Evolutionary conservation across 768 basidiomycete genomes (phyloP), one percentile per base, ranked within the genome.

Genomic region (Suillus cothurnatus): DNA sequence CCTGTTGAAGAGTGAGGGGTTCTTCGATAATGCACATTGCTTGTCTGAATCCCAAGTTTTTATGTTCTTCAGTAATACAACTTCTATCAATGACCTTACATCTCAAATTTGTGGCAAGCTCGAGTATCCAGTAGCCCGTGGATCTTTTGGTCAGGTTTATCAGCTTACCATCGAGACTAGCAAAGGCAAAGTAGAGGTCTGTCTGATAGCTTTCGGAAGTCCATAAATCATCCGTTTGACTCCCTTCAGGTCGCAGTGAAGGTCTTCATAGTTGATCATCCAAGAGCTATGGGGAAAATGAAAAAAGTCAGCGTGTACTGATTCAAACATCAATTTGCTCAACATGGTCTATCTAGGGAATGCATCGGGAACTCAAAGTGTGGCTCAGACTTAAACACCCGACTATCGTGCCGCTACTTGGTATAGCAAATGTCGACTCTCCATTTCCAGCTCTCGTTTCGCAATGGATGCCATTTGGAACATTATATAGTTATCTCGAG

Each of bases 331-430:
- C 15, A 50, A 9, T 53, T 32, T 9, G 8, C 19, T 53, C 1
- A 53, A 26, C 39, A 26, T 53, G 15, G 26, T 28, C 23, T 50
- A 28, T 43, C 4, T 50, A 72, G 71, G 7, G 43, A 38, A 49
- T 72, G 21, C 50, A 50, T 34, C 69, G 69, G 14, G 71, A 72
- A 61, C 60, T 73, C 28, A 55, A 57, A 23, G 71, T 71, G 23
- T 72, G 72, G 72, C 61, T 61, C 36, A 28, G 57, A 23, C 63
- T 73, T 17, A 15, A 39, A 21, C 67, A 72, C 61, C 32, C 36
- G 19, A 73, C 72, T 60, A 61, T 73, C 34, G 49, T 73, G 2
- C 67, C 67, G 8, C 66, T 72, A 17, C 62, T 57, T n/a, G 70
- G 72, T 8, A 53, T 67, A 1, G 45, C 66, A 15, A 52, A 56